phyloP scores from a whole-genome alignment of 2,329 filamentous ascomycete genomes.

The Albophoma yamanashiensis region DNA sequence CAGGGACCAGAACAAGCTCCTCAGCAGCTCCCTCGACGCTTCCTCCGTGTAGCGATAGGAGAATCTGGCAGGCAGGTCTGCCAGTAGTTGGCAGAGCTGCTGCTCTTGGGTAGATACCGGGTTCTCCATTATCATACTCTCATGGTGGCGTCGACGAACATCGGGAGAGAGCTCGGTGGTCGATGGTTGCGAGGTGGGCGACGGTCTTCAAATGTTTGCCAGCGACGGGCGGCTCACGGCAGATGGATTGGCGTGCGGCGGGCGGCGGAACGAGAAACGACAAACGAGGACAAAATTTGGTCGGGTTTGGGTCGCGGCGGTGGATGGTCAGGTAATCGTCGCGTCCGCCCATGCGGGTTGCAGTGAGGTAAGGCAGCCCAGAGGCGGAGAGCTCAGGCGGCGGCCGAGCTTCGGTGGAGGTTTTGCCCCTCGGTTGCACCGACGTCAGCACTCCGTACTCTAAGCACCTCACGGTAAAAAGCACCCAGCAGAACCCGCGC shows the following conservation, averaged over 20 bases:
- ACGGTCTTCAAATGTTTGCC: not conserved
- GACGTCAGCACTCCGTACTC: conserved; percentile 1
- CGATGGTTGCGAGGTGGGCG: not conserved
- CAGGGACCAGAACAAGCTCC: conserved; percentile 78
- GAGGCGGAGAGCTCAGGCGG: not conserved
- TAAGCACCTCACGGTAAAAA: not conserved
- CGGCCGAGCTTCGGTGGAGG: not conserved
- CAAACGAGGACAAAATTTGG: not conserved
- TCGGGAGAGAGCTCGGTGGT: not conserved
- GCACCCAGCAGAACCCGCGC: not conserved
- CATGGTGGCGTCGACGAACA: conserved; percentile 12
- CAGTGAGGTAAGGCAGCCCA: not conserved
- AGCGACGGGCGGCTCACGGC: not conserved
- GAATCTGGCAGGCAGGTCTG: conserved; percentile 63
- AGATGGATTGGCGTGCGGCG: not conserved
- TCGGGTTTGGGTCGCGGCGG: not conserved
- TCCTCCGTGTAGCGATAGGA: conserved; percentile 64
- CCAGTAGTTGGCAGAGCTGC: conserved; percentile 74
- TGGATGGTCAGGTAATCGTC: not conserved
- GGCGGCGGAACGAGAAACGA: not conserved
- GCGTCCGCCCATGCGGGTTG: not conserved
- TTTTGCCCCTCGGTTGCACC: conserved; percentile 2
- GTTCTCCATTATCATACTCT: conserved; percentile 34
- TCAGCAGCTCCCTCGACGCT: conserved; percentile 62
- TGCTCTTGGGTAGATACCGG: conserved; percentile 59